phyloP scores from a whole-genome alignment of 345 rosid genomes.

The Pseudoturritis turrita region DNA sequence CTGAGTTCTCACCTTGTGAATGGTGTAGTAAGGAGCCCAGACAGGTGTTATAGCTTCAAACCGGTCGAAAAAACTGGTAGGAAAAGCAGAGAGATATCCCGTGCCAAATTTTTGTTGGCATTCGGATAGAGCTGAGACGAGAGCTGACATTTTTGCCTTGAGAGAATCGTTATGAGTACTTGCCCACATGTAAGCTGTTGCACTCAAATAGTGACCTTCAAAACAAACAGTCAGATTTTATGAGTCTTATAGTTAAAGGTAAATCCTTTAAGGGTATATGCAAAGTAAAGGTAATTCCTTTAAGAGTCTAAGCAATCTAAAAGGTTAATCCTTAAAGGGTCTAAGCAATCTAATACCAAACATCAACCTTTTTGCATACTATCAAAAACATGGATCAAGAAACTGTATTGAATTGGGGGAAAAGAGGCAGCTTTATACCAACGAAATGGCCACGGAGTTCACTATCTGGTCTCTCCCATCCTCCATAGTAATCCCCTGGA shows the following conservation, averaged over 20 bases:
- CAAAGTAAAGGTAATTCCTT: not conserved
- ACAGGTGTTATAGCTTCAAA: slow-evolving; percentile 76
- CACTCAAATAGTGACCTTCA: slow-evolving; percentile 96
- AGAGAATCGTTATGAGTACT: slow-evolving; percentile 71
- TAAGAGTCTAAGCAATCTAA: not conserved
- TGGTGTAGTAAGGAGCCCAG: slow-evolving; percentile 98
- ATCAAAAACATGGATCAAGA: not conserved
- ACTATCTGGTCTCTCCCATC: slow-evolving; percentile 66
- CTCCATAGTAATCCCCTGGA: slow-evolving; percentile 66
- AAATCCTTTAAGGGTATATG: not conserved
- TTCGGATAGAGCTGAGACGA: slow-evolving; percentile 58
- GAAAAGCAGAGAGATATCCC: slow-evolving; percentile 96
- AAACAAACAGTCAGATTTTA: not conserved
- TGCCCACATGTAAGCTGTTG: slow-evolving; percentile 91
- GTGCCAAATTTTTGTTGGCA: slow-evolving; percentile 75
- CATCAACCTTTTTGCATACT: not conserved
- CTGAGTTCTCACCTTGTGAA: slow-evolving; percentile 63
- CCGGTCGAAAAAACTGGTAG: slow-evolving; percentile 71
- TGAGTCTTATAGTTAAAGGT: not conserved
- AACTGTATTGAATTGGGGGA: not conserved
- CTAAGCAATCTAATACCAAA: slow-evolving; percentile 2
- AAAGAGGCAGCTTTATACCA: slow-evolving; percentile 37
- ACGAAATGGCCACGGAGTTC: slow-evolving; percentile 98
- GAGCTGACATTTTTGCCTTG: slow-evolving; percentile 61
- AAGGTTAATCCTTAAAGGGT: not conserved